phyloP scores from a whole-genome alignment of 371 early-diverging fungal genomes.

The Mucor saturninus region DNA sequence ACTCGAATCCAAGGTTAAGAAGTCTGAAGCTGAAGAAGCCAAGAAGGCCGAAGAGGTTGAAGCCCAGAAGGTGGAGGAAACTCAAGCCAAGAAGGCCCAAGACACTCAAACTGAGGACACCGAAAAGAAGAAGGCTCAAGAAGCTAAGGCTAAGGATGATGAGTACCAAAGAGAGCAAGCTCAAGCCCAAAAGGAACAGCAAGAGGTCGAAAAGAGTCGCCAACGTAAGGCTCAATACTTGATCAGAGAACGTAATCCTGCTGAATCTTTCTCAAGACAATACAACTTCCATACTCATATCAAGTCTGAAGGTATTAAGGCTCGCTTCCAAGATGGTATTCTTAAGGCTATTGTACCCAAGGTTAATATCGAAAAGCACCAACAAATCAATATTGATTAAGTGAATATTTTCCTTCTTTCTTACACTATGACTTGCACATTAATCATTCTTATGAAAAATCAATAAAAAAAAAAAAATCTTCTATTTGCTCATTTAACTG shows the following conservation, averaged over 20 bases:
- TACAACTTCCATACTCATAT: conserved; percentile 28
- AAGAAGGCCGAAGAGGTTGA: background rate
- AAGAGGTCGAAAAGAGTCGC: background rate
- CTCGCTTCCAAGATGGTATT: conserved; percentile 32
- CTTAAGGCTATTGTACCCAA: conserved; percentile 32
- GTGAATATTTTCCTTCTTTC: background rate
- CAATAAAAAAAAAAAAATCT: too few relatives aligned
- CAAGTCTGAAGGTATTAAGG: conserved; percentile 28
- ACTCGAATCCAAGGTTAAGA: background rate
- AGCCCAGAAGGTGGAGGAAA: background rate
- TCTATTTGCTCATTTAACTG: too few relatives aligned
- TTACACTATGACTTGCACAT: background rate
- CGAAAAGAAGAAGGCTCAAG: background rate
- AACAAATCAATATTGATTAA: background rate
- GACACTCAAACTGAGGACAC: background rate
- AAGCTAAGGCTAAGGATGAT: background rate
- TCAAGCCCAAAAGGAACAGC: too few relatives aligned
- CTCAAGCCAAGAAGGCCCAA: background rate
- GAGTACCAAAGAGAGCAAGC: background rate
- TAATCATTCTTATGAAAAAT: too few relatives aligned
- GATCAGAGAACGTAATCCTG: conserved; percentile 37
- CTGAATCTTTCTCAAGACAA: conserved; percentile 23
- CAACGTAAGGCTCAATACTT: conserved; percentile 27
- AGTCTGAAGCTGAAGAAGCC: background rate
- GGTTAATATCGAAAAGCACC: background rate